Evolutionary conservation across 1,139 yeast species (phyloP).

Genomic region (Meyerozyma sp.): DNA sequence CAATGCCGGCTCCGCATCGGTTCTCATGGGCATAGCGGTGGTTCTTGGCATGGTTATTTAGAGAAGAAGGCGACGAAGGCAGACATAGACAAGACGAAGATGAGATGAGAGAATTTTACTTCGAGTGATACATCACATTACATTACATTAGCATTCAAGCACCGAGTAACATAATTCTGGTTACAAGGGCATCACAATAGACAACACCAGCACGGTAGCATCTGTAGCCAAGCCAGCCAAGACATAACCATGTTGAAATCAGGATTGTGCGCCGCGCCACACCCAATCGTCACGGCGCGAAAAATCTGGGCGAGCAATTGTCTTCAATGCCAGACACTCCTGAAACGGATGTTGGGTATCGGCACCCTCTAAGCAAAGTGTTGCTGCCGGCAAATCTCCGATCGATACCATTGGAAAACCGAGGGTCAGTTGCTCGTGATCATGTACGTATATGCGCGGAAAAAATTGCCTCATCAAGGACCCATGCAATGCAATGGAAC

Average conservation of each 20-base stretch:
- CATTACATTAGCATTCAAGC: no score
- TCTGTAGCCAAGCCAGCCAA: no score
- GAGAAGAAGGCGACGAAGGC: not conserved
- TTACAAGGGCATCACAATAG: no score
- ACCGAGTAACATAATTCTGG: no score
- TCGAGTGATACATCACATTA: not conserved
- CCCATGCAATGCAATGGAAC: not conserved
- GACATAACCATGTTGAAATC: no score
- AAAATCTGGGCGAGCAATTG: not conserved
- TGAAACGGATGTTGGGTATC: not conserved
- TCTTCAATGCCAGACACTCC: not conserved
- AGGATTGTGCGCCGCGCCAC: not conserved
- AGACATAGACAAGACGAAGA: not conserved
- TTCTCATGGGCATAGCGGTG: constrained; percentile 8
- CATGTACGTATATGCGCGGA: constrained; percentile 27
- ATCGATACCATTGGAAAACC: constrained; percentile 23
- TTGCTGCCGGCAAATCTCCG: constrained; percentile 6
- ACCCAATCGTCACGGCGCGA: not conserved
- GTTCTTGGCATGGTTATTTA: constrained; percentile 10
- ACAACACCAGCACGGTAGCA: no score
- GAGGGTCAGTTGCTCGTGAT: constrained; percentile 48
- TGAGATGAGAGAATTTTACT: no score
- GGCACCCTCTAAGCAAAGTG: not conserved
- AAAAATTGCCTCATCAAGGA: not conserved
- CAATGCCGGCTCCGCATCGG: constrained; percentile 1